Percentiles rank a stretch among this genome's conserved stretches.
These are phyloP conservation scores for Gracilaria domingensis DNA, from an alignment of 23 red algal species.

Conservation along the genomic window DNA sequence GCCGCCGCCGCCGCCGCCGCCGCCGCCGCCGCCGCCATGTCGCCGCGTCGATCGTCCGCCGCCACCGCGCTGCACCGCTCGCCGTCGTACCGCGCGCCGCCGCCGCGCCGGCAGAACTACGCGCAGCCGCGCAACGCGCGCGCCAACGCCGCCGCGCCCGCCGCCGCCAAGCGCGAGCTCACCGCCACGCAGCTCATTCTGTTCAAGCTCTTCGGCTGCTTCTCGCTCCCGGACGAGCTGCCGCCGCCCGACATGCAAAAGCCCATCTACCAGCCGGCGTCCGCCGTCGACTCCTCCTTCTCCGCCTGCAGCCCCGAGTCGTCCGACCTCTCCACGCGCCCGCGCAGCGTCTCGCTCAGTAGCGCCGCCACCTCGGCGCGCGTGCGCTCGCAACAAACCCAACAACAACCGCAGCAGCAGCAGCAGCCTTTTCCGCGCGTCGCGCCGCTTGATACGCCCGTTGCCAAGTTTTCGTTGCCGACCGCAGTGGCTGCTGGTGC, in stretches of 20 bases:
- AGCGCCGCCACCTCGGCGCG: background rate
- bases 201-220: slow-evolving; percentile 45
- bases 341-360: background rate
- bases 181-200: slow-evolving; percentile 16
- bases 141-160: background rate
- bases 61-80: background rate
- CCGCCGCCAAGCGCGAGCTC: slow-evolving; percentile 32
- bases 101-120: slow-evolving; percentile 5
- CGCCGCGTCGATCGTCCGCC: background rate
- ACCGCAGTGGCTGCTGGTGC: background rate
- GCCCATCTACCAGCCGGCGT: slow-evolving; percentile 32
- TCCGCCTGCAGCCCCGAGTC: background rate
- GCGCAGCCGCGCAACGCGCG: background rate
- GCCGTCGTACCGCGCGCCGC: background rate
- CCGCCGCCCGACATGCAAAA: slow-evolving; percentile 23
- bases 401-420: background rate
- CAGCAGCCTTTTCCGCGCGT: background rate
- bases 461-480: background rate
- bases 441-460: slow-evolving; percentile 9
- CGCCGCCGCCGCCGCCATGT: background rate
- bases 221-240: slow-evolving; percentile 22
- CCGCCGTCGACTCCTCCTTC: background rate
- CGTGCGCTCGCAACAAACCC: background rate
- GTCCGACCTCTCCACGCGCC: slow-evolving; percentile 7
- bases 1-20: background rate